Evolutionary conservation across 768 basidiomycete species (phyloP), one percentile per base, ranked within the genome.

Genomic region (Dentipellis sp.): DNA sequence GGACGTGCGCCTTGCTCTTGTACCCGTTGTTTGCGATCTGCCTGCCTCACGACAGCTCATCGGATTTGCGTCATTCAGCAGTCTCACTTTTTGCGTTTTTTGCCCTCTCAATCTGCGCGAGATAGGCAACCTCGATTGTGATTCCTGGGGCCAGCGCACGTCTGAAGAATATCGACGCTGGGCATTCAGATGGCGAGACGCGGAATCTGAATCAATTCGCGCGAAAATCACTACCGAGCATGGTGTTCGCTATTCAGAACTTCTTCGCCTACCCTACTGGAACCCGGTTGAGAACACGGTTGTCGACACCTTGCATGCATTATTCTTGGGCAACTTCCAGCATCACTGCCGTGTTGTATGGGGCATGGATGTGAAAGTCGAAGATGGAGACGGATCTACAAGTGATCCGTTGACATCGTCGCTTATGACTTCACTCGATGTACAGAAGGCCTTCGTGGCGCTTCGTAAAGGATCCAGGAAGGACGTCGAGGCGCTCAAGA

Each of bases 221-320:
- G 35, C 57, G 0, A 22, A 50, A 10, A n/a, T 65, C 12, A 66
- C 59, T 39, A 51, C 59, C 1, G 2, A 50, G 5, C 46, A 61
- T 34, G 68, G 70, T 10, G 39, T 70, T 0, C 55, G 68, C 3
- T 71, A 60, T 60, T 65, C 64, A 0, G 58, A 65, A 17, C 50
- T 68, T 8, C 52, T 63, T 11, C 46, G 62, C 9, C 58, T 68
- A 6, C 59, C 63, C n/a, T 66, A 68, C 52, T 68, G 67, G 67
- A 53, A 65, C 39, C 60, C 61, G 1, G 58, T 52, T 11, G 51
- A 34, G 9, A 58, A 59, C 56, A 50, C 57, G 4, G 42, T 64
- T 5, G 54, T 65, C 9, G 68, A 68, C 17, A 6, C 63, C 21
- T 68, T 68, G 67, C 67, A 68, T 52, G 40, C 36, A n/a, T 34